These are phyloP conservation scores for Comarum palustre DNA, from an alignment of 306 rosid species.

Conservation along the genomic window DNA sequence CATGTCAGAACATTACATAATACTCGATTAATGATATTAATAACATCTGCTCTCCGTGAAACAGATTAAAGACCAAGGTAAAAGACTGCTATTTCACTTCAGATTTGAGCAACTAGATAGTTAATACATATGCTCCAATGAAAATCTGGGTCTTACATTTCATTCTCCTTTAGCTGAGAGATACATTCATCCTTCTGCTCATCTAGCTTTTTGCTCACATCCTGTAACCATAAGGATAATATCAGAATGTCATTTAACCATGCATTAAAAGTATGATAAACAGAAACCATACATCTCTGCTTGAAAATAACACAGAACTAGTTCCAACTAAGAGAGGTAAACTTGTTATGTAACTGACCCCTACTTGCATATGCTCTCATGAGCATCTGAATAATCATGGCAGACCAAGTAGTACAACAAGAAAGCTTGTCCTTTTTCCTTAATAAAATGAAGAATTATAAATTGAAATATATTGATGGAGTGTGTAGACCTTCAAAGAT, in stretches of 20 bases:
- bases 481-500: background rate
- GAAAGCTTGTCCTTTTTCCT: background rate
- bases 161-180: slow-evolving; percentile 90
- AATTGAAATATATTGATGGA: background rate
- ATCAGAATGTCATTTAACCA: background rate
- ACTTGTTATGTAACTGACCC: background rate
- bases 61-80: background rate
- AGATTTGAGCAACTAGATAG: background rate
- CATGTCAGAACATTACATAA: background rate
- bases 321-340: background rate
- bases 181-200: slow-evolving; percentile 92
- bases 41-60: background rate
- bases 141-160: slow-evolving; percentile 63
- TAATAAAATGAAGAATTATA: background rate
- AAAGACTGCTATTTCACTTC: background rate
- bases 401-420: background rate
- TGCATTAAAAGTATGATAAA: background rate
- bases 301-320: background rate
- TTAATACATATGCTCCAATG: slow-evolving; percentile 12
- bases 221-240: slow-evolving; percentile 50
- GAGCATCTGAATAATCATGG: background rate
- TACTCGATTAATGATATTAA: background rate
- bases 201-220: slow-evolving; percentile 83
- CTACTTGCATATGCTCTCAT: background rate
- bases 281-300: background rate